These are phyloP conservation scores for Suhomyces bribrorum DNA, from an alignment of 1,139 yeast genomes.

Conservation along the genomic window DNA sequence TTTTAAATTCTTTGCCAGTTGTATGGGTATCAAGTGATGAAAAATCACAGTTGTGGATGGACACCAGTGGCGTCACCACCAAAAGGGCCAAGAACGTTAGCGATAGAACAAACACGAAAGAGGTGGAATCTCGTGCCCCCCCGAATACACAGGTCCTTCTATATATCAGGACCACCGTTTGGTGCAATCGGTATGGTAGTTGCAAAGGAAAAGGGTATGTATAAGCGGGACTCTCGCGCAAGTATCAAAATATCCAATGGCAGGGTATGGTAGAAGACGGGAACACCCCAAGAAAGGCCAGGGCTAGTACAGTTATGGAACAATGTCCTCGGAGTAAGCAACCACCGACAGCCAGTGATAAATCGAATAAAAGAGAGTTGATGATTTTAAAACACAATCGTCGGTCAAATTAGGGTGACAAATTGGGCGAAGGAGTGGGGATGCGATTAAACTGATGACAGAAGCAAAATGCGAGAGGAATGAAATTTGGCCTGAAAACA, in stretches of 20 bases:
- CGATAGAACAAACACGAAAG: too few species aligned
- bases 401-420: neutral
- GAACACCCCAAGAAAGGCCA: neutral
- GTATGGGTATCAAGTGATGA: neutral
- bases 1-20: neutral
- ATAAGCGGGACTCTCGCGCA: slow-evolving; percentile 14
- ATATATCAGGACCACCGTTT: neutral
- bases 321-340: neutral
- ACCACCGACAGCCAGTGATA: neutral
- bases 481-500: neutral
- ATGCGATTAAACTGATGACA: neutral
- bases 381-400: slow-evolving; percentile 2
- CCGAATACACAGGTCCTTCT: too few species aligned
- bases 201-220: slow-evolving; percentile 11
- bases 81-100: neutral
- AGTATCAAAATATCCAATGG: slow-evolving; percentile 6
- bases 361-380: neutral
- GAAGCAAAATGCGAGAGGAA: neutral
- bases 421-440: neutral
- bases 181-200: neutral
- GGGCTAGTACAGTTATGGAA: too few species aligned
- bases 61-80: neutral
- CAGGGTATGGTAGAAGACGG: neutral
- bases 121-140: too few species aligned
- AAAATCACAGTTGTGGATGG: neutral